Evolutionary conservation across 176 grass and related monocot genomes (phyloP).

Genomic region (Typha latifolia): DNA sequence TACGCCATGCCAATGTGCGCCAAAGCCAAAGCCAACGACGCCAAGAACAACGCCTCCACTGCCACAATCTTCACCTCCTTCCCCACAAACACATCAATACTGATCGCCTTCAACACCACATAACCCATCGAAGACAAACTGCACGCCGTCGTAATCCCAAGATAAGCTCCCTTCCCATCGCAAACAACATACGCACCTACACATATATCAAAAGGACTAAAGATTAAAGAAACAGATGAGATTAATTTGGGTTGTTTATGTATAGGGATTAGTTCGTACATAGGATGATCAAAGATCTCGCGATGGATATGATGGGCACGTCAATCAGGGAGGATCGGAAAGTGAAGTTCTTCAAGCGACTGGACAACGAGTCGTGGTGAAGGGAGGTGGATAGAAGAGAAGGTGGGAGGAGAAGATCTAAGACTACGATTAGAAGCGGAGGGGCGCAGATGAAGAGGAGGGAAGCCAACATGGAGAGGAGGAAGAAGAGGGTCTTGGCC

Average conservation of each 20-base stretch:
- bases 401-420: constrained; percentile 70
- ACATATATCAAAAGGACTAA: neutral
- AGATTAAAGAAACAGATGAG: neutral
- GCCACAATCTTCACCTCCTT: constrained; percentile 20
- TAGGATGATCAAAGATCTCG: constrained; percentile 60
- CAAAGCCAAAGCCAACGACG: constrained; percentile 55
- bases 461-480: constrained; percentile 67
- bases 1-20: constrained; percentile 80
- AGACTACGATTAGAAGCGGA: constrained; percentile 59
- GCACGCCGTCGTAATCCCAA: constrained; percentile 41
- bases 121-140: constrained; percentile 39
- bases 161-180: constrained; percentile 49
- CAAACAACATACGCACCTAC: constrained; percentile 47
- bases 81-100: constrained; percentile 17
- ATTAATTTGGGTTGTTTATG: too few relatives aligned
- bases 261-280: constrained; percentile 25
- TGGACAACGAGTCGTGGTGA: constrained; percentile 6
- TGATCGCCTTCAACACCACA: constrained; percentile 46
- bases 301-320: constrained; percentile 53
- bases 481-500: constrained; percentile 79
- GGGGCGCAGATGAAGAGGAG: constrained; percentile 85
- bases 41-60: constrained; percentile 44
- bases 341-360: constrained; percentile 42
- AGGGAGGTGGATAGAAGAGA: constrained; percentile 51
- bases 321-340: constrained; percentile 69